These are phyloP conservation scores for Cyberlindnera veronae DNA, from an alignment of 805 yeast genomes.

Conservation along the genomic window DNA sequence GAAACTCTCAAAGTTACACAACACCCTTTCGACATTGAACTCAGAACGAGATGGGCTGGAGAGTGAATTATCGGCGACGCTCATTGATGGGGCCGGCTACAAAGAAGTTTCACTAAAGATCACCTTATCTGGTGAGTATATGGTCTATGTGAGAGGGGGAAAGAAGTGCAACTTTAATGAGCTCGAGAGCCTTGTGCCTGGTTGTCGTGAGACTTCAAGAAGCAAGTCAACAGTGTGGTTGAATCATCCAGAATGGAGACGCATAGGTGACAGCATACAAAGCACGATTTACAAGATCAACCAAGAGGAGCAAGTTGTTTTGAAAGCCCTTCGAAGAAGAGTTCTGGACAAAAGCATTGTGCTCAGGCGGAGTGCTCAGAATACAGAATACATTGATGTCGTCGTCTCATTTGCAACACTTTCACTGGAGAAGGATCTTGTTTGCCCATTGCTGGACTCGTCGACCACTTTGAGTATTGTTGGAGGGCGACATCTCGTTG, in stretches of 20 bases:
- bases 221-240: slow-evolving; percentile 41
- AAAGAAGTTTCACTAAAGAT: slow-evolving; percentile 35
- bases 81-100: slow-evolving; percentile 26
- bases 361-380: slow-evolving; percentile 47
- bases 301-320: slow-evolving; percentile 50
- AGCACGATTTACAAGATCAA: slow-evolving; percentile 44
- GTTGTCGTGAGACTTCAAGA: slow-evolving; percentile 33
- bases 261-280: slow-evolving; percentile 48
- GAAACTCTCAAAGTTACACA: slow-evolving; percentile 6
- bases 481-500: slow-evolving; percentile 82
- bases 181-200: slow-evolving; percentile 10
- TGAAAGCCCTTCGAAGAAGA: slow-evolving; percentile 44
- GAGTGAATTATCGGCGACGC: slow-evolving; percentile 6
- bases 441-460: slow-evolving; percentile 59
- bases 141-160: slow-evolving; percentile 40
- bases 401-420: slow-evolving; percentile 67
- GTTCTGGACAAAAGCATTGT: slow-evolving; percentile 39
- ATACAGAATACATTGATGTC: slow-evolving; percentile 68
- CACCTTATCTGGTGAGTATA: slow-evolving; percentile 43
- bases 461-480: slow-evolving; percentile 45
- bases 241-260: slow-evolving; percentile 46
- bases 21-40: slow-evolving; percentile 2
- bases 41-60: slow-evolving; percentile 6
- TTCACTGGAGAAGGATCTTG: slow-evolving; percentile 64
- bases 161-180: slow-evolving; percentile 14